phyloP scores from a whole-genome alignment of 805 yeast genomes.

The Saturnispora galanensis region DNA sequence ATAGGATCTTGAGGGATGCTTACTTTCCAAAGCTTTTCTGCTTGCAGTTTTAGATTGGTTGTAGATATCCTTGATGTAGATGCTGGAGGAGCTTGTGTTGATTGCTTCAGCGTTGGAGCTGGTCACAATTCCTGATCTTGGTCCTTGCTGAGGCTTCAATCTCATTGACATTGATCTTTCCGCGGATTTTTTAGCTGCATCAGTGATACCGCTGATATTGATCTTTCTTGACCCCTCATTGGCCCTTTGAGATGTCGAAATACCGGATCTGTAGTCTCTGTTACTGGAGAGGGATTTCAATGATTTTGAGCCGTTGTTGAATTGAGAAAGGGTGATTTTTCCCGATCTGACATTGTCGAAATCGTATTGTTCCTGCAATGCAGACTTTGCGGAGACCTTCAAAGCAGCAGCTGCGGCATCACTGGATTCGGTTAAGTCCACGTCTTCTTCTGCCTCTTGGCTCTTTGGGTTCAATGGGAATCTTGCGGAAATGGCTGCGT shows the following conservation, averaged over 20 bases:
- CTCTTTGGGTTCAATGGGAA: conserved; percentile 23
- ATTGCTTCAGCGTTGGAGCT: conserved; percentile 15
- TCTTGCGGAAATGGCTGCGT: conserved; percentile 32
- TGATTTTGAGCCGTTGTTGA: conserved; percentile 15
- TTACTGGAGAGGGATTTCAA: conserved; percentile 11
- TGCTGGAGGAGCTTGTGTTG: conserved; percentile 23
- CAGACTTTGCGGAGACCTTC: conserved; percentile 26
- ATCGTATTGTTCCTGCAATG: conserved; percentile 32
- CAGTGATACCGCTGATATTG: conserved; percentile 23
- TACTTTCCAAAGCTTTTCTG: conserved; percentile 4
- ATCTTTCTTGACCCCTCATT: conserved; percentile 23
- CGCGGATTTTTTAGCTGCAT: conserved; percentile 30
- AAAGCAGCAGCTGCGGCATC: conserved; percentile 33
- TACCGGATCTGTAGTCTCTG: conserved; percentile 20
- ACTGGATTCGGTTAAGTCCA: conserved; percentile 29
- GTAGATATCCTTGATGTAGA: conserved; percentile 12
- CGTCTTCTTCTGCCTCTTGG: conserved; percentile 10
- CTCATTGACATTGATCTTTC: conserved; percentile 36
- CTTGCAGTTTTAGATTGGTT: conserved; percentile 11
- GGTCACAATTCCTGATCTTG: conserved; percentile 25
- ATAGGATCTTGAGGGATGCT: conserved; percentile 15
- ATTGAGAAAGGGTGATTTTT: conserved; percentile 24
- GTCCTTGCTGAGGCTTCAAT: conserved; percentile 31
- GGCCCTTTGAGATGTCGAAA: conserved; percentile 21
- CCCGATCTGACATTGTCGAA: conserved; percentile 36